phyloP scores from a whole-genome alignment of 257 asterid genomes.

The Solanum acaule region DNA sequence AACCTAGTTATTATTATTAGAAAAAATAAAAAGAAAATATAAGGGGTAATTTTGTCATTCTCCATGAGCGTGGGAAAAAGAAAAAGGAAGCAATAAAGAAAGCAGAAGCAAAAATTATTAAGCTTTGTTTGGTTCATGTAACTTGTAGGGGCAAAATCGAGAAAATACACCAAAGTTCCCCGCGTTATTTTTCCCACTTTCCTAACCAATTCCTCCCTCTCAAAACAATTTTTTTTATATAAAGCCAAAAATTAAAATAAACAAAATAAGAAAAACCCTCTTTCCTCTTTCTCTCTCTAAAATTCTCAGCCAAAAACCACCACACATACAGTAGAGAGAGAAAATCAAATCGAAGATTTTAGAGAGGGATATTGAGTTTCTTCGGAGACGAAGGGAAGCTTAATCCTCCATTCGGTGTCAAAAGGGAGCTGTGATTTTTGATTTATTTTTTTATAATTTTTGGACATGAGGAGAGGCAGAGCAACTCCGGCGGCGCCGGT shows the following conservation, averaged over 20 bases:
- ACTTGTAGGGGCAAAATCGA: neutral
- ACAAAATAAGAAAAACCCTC: neutral
- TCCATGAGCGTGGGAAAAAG: neutral
- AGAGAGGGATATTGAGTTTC: neutral
- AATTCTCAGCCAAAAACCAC: neutral
- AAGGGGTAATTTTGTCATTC: neutral
- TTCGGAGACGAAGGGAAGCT: neutral
- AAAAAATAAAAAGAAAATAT: neutral
- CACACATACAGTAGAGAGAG: constrained; percentile 4
- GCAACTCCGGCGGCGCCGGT: neutral
- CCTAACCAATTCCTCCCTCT: neutral
- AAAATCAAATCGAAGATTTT: neutral
- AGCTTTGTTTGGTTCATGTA: neutral
- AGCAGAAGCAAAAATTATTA: neutral
- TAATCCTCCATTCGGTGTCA: neutral
- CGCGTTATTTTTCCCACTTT: neutral
- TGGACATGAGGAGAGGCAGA: neutral
- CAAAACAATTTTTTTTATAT: neutral
- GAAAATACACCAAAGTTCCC: neutral
- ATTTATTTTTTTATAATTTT: neutral
- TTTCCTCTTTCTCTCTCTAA: neutral
- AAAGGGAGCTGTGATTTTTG: neutral
- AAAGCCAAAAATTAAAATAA: neutral
- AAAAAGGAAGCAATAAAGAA: neutral
- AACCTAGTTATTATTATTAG: neutral